A percentile compares a stretch with the other conserved stretches of the same genome.
Conservation (phyloP, 1,139 yeast genomes). For the Debaryomyces nepalensis region DNA sequence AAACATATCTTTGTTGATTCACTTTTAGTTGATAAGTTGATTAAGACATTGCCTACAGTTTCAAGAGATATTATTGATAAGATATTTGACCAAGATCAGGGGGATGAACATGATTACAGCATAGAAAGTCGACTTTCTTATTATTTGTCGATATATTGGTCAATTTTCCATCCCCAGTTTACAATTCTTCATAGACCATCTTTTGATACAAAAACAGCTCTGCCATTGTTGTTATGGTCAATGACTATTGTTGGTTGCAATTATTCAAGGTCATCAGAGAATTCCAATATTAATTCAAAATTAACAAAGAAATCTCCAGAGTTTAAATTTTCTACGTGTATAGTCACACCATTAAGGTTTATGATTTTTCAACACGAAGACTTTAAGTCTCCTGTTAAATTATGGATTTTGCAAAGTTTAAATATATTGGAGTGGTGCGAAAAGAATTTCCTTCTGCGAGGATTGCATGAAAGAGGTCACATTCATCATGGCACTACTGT, state of each 20-base stretch:
- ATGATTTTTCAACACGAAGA: slow-evolving; percentile 62
- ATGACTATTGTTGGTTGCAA: slow-evolving; percentile 63
- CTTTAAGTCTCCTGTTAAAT: slow-evolving; percentile 61
- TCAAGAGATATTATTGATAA: slow-evolving; percentile 25
- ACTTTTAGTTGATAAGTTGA: slow-evolving; percentile 23
- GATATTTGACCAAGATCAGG: slow-evolving; percentile 21
- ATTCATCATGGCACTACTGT: slow-evolving; percentile 79
- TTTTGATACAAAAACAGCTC: slow-evolving; percentile 56
- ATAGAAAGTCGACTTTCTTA: slow-evolving; percentile 35
- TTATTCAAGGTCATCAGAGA: slow-evolving; percentile 19
- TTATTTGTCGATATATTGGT: slow-evolving; percentile 53
- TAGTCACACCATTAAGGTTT: slow-evolving; percentile 69
- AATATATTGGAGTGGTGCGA: slow-evolving; percentile 69
- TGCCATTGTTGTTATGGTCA: slow-evolving; percentile 57
- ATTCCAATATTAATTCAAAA: slow-evolving; percentile 24
- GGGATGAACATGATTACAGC: slow-evolving; percentile 18
- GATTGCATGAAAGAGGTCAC: slow-evolving; percentile 74
- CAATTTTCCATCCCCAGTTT: slow-evolving; percentile 62
- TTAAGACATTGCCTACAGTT: slow-evolving; percentile 23
- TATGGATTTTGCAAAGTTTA: slow-evolving; percentile 71
- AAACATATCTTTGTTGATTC: slow-evolving; percentile 36
- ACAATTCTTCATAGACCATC: slow-evolving; percentile 68
- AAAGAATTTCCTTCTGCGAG: slow-evolving; percentile 61
- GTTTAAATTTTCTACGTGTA: slow-evolving; percentile 35
- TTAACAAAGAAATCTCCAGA: slow-evolving; percentile 27